phyloP scores from a whole-genome alignment of 306 rosid species.

The Rosa persica region DNA sequence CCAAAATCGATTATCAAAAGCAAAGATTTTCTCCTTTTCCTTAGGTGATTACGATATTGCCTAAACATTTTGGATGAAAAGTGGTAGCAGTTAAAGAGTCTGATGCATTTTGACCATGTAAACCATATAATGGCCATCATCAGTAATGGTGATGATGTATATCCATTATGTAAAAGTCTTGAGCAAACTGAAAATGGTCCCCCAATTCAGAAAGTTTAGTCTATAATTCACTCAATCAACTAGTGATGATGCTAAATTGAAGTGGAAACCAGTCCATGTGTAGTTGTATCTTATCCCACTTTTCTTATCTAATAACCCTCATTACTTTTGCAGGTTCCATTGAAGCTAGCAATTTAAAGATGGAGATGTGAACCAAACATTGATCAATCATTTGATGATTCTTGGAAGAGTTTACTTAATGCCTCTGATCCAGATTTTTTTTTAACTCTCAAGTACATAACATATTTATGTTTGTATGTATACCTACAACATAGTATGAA shows the following conservation, averaged over 20 bases:
- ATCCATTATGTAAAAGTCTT: constrained; percentile 14
- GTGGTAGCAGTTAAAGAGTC: constrained; percentile 12
- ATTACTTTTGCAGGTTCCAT: constrained; percentile 46
- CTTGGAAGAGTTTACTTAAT: constrained; percentile 41
- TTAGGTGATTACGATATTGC: constrained; percentile 24
- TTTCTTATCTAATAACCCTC: not conserved
- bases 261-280: constrained; percentile 4
- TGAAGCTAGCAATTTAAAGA: constrained; percentile 67
- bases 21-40: not conserved
- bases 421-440: constrained; percentile 43
- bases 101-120: constrained; percentile 32
- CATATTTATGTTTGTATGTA: constrained; percentile 58
- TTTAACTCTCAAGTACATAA: constrained; percentile 46
- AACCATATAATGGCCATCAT: constrained; percentile 27
- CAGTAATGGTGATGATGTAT: constrained; percentile 20
- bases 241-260: not conserved
- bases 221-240: constrained; percentile 15
- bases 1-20: constrained; percentile 10
- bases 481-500: constrained; percentile 54
- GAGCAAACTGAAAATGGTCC: constrained; percentile 15
- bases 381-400: constrained; percentile 30
- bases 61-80: constrained; percentile 2
- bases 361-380: constrained; percentile 58
- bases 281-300: not conserved
- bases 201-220: not conserved